A percentile compares a stretch with the other conserved stretches of the same genome.
Evolutionary conservation across 371 early-diverging fungal genomes (phyloP).

Genomic region (Quaeritorhiza haematococci): DNA sequence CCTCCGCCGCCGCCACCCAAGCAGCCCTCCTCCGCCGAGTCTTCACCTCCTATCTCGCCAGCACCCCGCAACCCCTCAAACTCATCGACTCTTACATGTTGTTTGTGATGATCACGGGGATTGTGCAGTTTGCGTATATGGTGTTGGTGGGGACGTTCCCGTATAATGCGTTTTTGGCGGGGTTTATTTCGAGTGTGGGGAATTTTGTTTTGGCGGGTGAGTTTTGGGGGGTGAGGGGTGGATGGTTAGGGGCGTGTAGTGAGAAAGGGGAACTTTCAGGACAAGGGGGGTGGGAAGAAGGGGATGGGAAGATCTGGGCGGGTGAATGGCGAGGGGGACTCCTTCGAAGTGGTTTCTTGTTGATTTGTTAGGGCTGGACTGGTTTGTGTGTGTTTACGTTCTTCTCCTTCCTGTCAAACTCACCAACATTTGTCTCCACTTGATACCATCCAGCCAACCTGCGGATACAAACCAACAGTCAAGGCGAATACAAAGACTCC

Average conservation of each 20-base stretch:
- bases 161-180: conserved; percentile 95
- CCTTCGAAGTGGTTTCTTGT: not conserved
- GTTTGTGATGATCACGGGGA: conserved; percentile 78
- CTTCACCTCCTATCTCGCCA: conserved; percentile 40
- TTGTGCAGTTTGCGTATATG: conserved; percentile 84
- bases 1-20: conserved; percentile 4
- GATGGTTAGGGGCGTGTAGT: not conserved
- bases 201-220: conserved; percentile 89
- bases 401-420: not conserved
- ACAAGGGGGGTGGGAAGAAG: not conserved
- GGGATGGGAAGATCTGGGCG: not conserved
- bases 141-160: conserved; percentile 83
- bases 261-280: not conserved
- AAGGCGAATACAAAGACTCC: conserved; percentile 48
- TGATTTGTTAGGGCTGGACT: not conserved
- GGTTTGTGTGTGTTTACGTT: too few relatives aligned
- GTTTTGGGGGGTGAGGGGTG: too few relatives aligned
- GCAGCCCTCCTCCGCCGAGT: conserved; percentile 16
- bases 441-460: conserved; percentile 39
- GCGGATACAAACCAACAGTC: conserved; percentile 70
- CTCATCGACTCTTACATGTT: conserved; percentile 88
- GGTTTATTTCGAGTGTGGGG: conserved; percentile 88
- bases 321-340: not conserved
- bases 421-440: not conserved
- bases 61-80: conserved; percentile 74